Conservation (phyloP, 1,284 basidiomycete species). For the Naganishia sp. region DNA sequence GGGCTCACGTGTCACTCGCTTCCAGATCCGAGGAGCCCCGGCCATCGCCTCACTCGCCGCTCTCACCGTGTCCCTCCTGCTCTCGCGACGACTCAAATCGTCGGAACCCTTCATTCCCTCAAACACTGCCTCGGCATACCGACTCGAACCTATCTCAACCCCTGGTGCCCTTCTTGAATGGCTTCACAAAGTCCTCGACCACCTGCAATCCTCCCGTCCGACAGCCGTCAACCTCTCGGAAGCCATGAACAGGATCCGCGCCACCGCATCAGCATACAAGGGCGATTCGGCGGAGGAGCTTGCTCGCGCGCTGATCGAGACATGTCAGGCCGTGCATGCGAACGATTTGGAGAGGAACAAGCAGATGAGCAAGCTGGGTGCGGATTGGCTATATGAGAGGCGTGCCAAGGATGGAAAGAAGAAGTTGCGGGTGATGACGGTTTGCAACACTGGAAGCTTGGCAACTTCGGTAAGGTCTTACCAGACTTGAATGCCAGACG, state of each 20-base stretch:
- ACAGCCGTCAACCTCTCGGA: constrained; percentile 90
- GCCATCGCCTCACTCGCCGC: constrained; percentile 90
- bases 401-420: constrained; percentile 53
- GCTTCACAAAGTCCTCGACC: constrained; percentile 64
- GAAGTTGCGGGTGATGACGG: constrained; percentile 76
- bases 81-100: constrained; percentile 43
- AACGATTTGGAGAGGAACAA: constrained; percentile 83
- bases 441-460: constrained; percentile 92
- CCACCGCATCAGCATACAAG: constrained; percentile 40
- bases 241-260: constrained; percentile 70
- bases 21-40: constrained; percentile 82
- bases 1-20: neutral
- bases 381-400: constrained; percentile 73
- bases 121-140: constrained; percentile 56
- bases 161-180: constrained; percentile 59
- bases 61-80: constrained; percentile 63
- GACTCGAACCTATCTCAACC: constrained; percentile 58
- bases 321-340: constrained; percentile 63
- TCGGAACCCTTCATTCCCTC: constrained; percentile 40
- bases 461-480: constrained; percentile 76
- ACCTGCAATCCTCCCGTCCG: constrained; percentile 80
- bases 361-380: constrained; percentile 76
- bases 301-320: constrained; percentile 62
- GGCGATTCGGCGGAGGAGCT: constrained; percentile 47
- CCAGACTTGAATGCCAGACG: no score